Percentiles rank a stretch among this genome's conserved stretches.
phyloP scores from a whole-genome alignment of 139 green algal species.

The Coelastrella sp. region DNA sequence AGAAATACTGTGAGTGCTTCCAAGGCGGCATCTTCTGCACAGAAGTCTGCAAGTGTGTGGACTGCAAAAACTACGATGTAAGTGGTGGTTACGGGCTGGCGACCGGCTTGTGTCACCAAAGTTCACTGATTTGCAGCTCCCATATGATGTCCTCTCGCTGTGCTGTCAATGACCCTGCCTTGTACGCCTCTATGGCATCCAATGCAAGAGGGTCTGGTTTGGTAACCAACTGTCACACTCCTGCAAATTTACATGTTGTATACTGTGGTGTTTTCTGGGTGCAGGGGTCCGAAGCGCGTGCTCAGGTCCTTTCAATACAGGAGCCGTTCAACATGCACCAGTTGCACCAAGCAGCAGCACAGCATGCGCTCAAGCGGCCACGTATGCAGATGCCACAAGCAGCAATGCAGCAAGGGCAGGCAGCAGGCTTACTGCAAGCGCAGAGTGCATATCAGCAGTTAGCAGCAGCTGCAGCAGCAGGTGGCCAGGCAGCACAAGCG shows the following conservation, averaged over 20 bases:
- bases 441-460: neutral
- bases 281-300: slow-evolving; percentile 56
- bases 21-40: slow-evolving; percentile 88
- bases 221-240: neutral
- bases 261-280: neutral
- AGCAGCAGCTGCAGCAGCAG: slow-evolving; percentile 35
- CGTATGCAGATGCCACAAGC: slow-evolving; percentile 15
- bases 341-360: slow-evolving; percentile 1
- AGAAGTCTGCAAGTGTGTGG: slow-evolving; percentile 90
- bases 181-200: neutral
- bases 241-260: neutral
- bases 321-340: slow-evolving; percentile 15
- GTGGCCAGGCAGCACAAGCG: neutral
- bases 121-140: neutral
- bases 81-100: neutral
- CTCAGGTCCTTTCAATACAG: slow-evolving; percentile 35
- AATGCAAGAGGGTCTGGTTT: neutral
- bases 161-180: no score
- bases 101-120: neutral
- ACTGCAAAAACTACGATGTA: slow-evolving; percentile 92
- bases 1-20: slow-evolving; percentile 99
- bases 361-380: neutral
- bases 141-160: no score
- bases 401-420: neutral
- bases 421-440: slow-evolving; percentile 14